Evolutionary conservation across 2,329 filamentous ascomycete genomes (phyloP).

Genomic region (Alternaria triticimaculans): DNA sequence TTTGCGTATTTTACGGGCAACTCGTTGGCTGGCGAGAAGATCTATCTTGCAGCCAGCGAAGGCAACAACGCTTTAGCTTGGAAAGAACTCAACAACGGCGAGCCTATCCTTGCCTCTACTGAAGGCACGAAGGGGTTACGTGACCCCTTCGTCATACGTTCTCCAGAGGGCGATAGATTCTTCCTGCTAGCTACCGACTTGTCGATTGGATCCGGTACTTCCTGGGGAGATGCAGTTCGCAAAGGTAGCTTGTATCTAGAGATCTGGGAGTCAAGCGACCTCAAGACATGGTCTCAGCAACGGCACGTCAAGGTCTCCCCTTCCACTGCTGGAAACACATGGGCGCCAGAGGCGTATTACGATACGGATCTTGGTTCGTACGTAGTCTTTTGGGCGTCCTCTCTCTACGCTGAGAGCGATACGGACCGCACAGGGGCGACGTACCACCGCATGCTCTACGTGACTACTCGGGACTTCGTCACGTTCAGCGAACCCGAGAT

Average conservation of each 20-base stretch:
- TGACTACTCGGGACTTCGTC: conserved; percentile 59
- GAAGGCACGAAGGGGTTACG: conserved; percentile 59
- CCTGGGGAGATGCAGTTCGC: conserved; percentile 58
- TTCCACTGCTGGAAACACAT: conserved; percentile 59
- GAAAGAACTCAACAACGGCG: conserved; percentile 58
- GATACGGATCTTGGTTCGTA: conserved; percentile 54
- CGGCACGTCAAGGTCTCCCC: conserved; percentile 60
- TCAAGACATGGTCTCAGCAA: conserved; percentile 60
- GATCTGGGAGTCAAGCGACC: conserved; percentile 61
- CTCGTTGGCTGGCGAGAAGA: conserved; percentile 57
- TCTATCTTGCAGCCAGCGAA: conserved; percentile 60
- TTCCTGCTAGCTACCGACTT: conserved; percentile 62
- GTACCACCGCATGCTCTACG: conserved; percentile 63
- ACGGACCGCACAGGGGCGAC: conserved; percentile 51
- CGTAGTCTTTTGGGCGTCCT: conserved; percentile 57
- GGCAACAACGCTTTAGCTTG: conserved; percentile 61
- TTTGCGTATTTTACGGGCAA: conserved; percentile 62
- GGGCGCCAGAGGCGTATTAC: conserved; percentile 62
- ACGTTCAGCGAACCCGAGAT: conserved; percentile 57
- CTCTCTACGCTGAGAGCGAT: conserved; percentile 54
- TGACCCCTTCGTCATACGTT: conserved; percentile 62
- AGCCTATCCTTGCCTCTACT: conserved; percentile 56
- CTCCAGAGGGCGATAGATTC: conserved; percentile 59
- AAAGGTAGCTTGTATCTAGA: conserved; percentile 60
- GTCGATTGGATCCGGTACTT: conserved; percentile 62